These are phyloP conservation scores for Ascochyta rabiei DNA, from an alignment of 2,329 filamentous ascomycete genomes.

Conservation along the genomic window DNA sequence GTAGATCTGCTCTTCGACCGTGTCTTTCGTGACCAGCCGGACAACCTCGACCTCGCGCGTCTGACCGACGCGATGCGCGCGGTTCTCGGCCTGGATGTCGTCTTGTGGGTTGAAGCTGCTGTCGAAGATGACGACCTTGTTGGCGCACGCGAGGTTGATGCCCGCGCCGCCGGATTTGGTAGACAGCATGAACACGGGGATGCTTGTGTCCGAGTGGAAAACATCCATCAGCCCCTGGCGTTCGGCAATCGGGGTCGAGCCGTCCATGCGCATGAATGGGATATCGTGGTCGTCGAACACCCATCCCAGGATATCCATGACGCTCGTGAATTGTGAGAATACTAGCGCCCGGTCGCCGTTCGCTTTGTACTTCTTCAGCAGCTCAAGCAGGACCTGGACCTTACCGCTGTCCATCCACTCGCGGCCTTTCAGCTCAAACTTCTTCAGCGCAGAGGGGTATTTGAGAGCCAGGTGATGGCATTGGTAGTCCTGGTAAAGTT, in stretches of 20 bases:
- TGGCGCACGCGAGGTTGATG: slow-evolving; percentile 93
- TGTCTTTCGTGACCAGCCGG: slow-evolving; percentile 77
- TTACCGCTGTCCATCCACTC: slow-evolving; percentile 82
- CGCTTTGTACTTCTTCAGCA: slow-evolving; percentile 73
- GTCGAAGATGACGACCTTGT: slow-evolving; percentile 98
- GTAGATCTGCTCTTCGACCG: slow-evolving; percentile 93
- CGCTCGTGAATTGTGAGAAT: slow-evolving; percentile 91
- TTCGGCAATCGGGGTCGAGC: slow-evolving; percentile 78
- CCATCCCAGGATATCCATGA: slow-evolving; percentile 87
- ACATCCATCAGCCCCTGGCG: slow-evolving; percentile 88
- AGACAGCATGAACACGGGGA: slow-evolving; percentile 89
- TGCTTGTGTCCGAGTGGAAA: slow-evolving; percentile 76
- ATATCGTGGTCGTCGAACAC: slow-evolving; percentile 77
- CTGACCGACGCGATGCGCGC: slow-evolving; percentile 93
- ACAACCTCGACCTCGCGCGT: slow-evolving; percentile 89
- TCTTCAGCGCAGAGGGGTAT: slow-evolving; percentile 58
- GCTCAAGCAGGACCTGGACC: slow-evolving; percentile 76
- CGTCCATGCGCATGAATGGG: slow-evolving; percentile 84
- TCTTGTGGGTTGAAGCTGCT: slow-evolving; percentile 98
- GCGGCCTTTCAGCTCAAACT: slow-evolving; percentile 63
- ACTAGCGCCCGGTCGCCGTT: slow-evolving; percentile 88
- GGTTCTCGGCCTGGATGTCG: slow-evolving; percentile 97
- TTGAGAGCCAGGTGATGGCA: slow-evolving; percentile 63
- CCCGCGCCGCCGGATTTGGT: slow-evolving; percentile 96
- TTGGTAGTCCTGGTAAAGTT: slow-evolving; percentile 65